Conservation (phyloP, 2,329 filamentous ascomycete species). For the Nemania sp. region DNA sequence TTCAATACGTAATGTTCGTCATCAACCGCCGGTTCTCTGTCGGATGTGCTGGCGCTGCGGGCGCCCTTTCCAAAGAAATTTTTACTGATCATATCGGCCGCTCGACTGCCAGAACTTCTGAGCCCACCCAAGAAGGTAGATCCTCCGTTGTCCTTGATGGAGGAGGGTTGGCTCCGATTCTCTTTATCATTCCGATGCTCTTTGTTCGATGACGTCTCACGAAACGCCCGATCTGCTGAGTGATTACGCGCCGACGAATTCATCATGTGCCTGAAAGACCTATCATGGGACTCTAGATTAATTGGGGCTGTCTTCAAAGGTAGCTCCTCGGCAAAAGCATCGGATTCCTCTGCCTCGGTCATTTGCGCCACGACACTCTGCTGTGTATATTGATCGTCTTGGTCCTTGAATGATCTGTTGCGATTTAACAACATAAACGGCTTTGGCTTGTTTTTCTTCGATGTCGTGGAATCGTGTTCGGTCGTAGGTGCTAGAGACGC, state of each 20-base stretch:
- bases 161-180: constrained; percentile 55
- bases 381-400: constrained; percentile 44
- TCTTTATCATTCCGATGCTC: constrained; percentile 54
- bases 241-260: constrained; percentile 68
- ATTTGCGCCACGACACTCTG: constrained; percentile 41
- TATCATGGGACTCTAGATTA: constrained; percentile 59
- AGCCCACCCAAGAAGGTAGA: constrained; percentile 72
- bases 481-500: constrained; percentile 55
- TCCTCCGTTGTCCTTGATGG: constrained; percentile 65
- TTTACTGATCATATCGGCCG: constrained; percentile 81
- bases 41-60: constrained; percentile 71
- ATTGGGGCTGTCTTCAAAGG: constrained; percentile 65
- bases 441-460: constrained; percentile 58
- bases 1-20: constrained; percentile 84
- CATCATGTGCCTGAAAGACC: constrained; percentile 71
- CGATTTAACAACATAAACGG: constrained; percentile 59
- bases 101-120: constrained; percentile 72
- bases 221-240: constrained; percentile 68
- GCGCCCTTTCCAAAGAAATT: constrained; percentile 80
- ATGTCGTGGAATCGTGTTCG: constrained; percentile 49
- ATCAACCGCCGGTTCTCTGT: constrained; percentile 68
- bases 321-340: constrained; percentile 45
- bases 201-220: constrained; percentile 50
- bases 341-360: constrained; percentile 45
- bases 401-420: constrained; percentile 56